Evolutionary conservation across 768 basidiomycete genomes (phyloP).

Genomic region (Mycena rebaudengoi): DNA sequence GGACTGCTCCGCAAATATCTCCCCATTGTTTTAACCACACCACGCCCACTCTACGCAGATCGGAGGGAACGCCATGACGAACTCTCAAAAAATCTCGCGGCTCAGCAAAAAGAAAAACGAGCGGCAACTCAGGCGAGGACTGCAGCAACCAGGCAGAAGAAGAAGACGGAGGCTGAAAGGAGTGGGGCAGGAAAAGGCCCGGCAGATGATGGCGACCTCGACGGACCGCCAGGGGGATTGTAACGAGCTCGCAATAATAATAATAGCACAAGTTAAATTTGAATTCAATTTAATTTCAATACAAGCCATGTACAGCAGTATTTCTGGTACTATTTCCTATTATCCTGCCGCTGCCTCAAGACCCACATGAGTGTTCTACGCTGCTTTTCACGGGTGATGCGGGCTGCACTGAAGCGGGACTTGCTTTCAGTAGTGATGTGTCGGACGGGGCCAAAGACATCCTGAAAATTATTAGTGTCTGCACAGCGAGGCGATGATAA

Average conservation of each 20-base stretch:
- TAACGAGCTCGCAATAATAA: background rate
- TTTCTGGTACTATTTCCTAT: background rate
- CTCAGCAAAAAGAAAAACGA: background rate
- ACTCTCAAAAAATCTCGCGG: background rate
- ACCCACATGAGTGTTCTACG: background rate
- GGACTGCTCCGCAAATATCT: constrained; percentile 21
- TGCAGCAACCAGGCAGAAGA: constrained; percentile 5
- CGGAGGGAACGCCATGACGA: background rate
- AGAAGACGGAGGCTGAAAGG: background rate
- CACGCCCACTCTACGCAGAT: background rate
- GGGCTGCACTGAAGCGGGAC: background rate
- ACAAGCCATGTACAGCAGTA: too few species aligned
- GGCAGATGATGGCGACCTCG: too few species aligned
- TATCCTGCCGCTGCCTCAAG: background rate
- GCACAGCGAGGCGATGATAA: background rate
- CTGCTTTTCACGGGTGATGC: background rate
- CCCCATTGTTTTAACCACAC: background rate
- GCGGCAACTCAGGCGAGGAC: constrained; percentile 1
- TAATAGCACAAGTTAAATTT: background rate
- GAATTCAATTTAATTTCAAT: background rate
- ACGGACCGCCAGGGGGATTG: background rate
- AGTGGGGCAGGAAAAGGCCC: background rate
- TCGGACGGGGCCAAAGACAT: background rate
- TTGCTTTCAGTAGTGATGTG: background rate
- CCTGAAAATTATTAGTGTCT: background rate